These are phyloP conservation scores for Verticillium isaacii DNA, from an alignment of 2,329 filamentous ascomycete genomes.

Conservation along the genomic window DNA sequence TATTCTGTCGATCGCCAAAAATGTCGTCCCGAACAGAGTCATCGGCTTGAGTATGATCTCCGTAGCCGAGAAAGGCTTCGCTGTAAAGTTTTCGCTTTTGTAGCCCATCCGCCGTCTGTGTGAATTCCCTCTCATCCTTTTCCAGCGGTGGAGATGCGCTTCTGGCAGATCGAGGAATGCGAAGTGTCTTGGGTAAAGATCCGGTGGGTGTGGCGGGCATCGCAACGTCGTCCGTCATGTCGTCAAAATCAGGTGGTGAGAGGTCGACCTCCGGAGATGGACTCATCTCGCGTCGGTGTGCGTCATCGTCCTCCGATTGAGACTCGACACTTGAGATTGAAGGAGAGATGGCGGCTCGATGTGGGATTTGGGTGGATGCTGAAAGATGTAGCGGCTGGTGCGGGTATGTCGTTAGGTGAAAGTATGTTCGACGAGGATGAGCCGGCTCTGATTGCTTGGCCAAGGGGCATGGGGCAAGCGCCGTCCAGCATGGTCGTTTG, in stretches of 20 bases:
- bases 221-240: slow-evolving; percentile 55
- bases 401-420: slow-evolving; percentile 85
- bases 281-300: slow-evolving; percentile 67
- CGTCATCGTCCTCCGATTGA: slow-evolving; percentile 51
- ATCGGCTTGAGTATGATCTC: slow-evolving; percentile 31
- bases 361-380: slow-evolving; percentile 24
- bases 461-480: slow-evolving; percentile 75
- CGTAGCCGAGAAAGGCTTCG: slow-evolving; percentile 28
- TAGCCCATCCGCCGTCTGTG: slow-evolving; percentile 85
- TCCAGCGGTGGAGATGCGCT: slow-evolving; percentile 86
- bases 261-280: slow-evolving; percentile 92
- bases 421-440: slow-evolving; percentile 93
- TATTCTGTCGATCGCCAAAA: slow-evolving; percentile 41
- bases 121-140: slow-evolving; percentile 94
- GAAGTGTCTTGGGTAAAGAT: slow-evolving; percentile 52
- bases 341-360: slow-evolving; percentile 69
- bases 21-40: slow-evolving; percentile 45
- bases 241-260: slow-evolving; percentile 80
- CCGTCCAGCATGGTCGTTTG: slow-evolving; percentile 78
- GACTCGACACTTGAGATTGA: slow-evolving; percentile 70
- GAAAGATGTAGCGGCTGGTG: slow-evolving; percentile 68
- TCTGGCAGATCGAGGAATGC: slow-evolving; percentile 39
- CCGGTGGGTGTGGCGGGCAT: slow-evolving; percentile 60
- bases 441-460: slow-evolving; percentile 90
- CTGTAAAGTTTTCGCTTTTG: slow-evolving; percentile 59